Percentiles rank a stretch among this genome's conserved stretches.
These are phyloP conservation scores for Taphrina deformans DNA, from an alignment of 1,139 yeast species.

Conservation along the genomic window DNA sequence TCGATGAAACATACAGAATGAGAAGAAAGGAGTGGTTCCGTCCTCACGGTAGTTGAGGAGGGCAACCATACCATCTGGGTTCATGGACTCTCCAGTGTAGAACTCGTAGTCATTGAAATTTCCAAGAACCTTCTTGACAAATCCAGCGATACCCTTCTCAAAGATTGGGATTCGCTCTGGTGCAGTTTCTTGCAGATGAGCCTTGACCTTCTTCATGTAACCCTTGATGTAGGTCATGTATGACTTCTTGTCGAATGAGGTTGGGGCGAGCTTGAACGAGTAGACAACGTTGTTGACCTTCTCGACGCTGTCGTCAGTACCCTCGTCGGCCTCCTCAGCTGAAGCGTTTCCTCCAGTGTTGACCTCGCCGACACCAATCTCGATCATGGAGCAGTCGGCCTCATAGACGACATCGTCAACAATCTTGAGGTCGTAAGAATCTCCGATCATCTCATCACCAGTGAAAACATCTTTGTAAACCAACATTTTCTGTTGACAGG, in stretches of 20 bases:
- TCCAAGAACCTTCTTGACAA: constrained; percentile 91
- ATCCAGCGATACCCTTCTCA: constrained; percentile 94
- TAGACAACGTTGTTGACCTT: constrained; percentile 96
- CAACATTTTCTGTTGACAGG: constrained; percentile 32
- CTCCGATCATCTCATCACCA: constrained; percentile 94
- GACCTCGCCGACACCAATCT: constrained; percentile 76
- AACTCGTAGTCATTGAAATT: constrained; percentile 99
- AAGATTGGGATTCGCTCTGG: constrained; percentile 84
- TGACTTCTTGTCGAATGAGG: constrained; percentile 92
- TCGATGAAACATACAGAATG: constrained; percentile 97
- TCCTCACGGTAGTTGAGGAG: constrained; percentile 99
- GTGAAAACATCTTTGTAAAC: constrained; percentile 68
- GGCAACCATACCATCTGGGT: constrained; percentile 79
- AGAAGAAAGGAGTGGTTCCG: constrained; percentile 96
- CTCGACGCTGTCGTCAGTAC: constrained; percentile 77
- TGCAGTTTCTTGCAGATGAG: constrained; percentile 77
- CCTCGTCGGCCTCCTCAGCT: constrained; percentile 90
- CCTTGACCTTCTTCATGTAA: constrained; percentile 74
- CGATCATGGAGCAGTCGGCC: constrained; percentile 93
- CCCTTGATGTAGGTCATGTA: constrained; percentile 52
- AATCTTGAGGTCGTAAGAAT: constrained; percentile 84
- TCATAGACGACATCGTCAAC: constrained; percentile 92
- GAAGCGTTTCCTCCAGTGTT: constrained; percentile 99
- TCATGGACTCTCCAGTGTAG: constrained; percentile 99
- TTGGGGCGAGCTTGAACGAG: constrained; percentile 97